Base-by-base conservation (phyloP, 2,329 filamentous ascomycete species). In the Aspergillus alliaceus region DNA sequence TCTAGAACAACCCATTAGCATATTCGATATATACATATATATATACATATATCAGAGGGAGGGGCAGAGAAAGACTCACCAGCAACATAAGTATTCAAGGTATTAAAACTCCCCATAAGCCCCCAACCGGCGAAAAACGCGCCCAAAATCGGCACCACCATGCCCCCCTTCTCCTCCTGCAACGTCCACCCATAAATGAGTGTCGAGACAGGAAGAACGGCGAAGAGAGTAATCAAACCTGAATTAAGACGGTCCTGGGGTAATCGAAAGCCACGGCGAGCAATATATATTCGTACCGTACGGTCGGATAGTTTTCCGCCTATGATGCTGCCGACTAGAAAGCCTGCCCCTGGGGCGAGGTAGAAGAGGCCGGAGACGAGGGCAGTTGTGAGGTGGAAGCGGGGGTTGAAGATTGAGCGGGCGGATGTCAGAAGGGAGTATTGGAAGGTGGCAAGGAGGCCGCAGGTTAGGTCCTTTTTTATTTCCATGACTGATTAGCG, bases 61-160 rank as follows among this genome's bases (percentile, higher is more conserved):
- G 29, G 15, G 5, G 15, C 11, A 9, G 44, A 24, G 0, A 1
- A 12, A 4, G 20, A 63, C 62, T 50, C 46, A 72, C 72, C 72
- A 54, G 72, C 71, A 9, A 66, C 63, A 64, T 95, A 93, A 0
- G 89, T 90, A 71, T 93, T 92, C 63, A 93, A 72, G 24, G 82
- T 84, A 4, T 89, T 89, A 68, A 91, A 92, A 61, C 86, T 88
- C 63, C 90, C 89, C 44, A 91, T 77, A 69, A 92, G 85, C 0
- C 86, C 88, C 1, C 90, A 79, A 1, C 89, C 89, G 57, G 91
- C 88, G 14, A 87, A 64, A 69, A 92, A 92, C 74, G 91, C 86
- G 69, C 84, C 83, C 7, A 91, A 82, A 14, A 91, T 87, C 0
- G 89, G 89, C 8, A 79, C 64, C 3, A 81, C 76, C 53, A 86